Conservation (phyloP, 306 rosid genomes). For the Casuarina glauca region DNA sequence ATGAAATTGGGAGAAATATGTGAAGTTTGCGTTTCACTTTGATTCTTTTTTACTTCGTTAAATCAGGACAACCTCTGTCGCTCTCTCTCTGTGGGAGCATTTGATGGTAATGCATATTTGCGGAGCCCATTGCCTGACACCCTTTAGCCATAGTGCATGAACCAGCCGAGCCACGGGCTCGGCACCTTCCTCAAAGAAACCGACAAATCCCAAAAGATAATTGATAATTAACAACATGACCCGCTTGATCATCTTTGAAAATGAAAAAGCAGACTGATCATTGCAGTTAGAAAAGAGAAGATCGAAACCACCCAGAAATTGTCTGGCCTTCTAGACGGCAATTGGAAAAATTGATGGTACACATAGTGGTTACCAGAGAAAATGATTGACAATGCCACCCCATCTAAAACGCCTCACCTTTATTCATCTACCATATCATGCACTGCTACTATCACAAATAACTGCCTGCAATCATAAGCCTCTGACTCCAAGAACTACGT, state of each 20-base stretch:
- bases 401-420: constrained; percentile 43
- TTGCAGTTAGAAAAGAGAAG: constrained; percentile 28
- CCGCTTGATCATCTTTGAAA: constrained; percentile 41
- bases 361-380: constrained; percentile 54
- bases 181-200: constrained; percentile 54
- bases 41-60: constrained; percentile 48
- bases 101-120: constrained; percentile 39
- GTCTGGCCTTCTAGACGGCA: constrained; percentile 27
- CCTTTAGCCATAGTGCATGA: constrained; percentile 29
- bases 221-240: constrained; percentile 41
- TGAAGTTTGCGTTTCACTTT: constrained; percentile 47
- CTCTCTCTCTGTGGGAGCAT: constrained; percentile 12
- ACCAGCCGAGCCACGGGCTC: constrained; percentile 36
- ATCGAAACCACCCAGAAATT: constrained; percentile 19
- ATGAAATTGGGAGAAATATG: constrained; percentile 23
- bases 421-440: constrained; percentile 18
- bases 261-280: constrained; percentile 37
- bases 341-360: constrained; percentile 31
- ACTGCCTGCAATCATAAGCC: constrained; percentile 24
- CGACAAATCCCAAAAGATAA: constrained; percentile 49
- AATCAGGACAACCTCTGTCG: constrained; percentile 23
- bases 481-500: constrained; percentile 15
- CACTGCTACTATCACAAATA: background rate
- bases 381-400: constrained; percentile 61
- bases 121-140: constrained; percentile 35